A percentile compares a stretch with the other conserved stretches of the same genome.
phyloP scores from a whole-genome alignment of 2,329 filamentous ascomycete genomes.

The Cryphonectria carpinicola region DNA sequence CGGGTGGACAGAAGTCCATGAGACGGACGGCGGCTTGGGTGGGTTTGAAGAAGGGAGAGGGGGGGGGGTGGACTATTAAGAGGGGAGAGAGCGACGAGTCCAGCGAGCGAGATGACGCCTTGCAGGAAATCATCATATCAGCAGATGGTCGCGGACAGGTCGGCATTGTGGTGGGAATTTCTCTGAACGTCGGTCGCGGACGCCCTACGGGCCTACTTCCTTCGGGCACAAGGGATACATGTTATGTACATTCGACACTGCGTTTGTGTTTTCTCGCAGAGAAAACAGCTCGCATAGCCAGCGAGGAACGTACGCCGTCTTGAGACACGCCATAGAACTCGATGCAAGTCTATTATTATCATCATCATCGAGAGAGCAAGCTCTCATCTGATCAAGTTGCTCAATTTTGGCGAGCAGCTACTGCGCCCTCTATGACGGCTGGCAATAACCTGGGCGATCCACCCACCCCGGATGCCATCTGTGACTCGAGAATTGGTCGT shows the following conservation, averaged over 20 bases:
- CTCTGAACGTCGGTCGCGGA: neutral
- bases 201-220: too few relatives aligned
- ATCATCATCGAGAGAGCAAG: neutral
- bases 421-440: neutral
- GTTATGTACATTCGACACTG: neutral
- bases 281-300: neutral
- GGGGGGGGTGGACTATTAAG: too few relatives aligned
- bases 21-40: neutral
- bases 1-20: neutral
- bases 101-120: neutral
- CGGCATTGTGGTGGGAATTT: neutral
- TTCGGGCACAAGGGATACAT: neutral
- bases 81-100: neutral
- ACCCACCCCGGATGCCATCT: neutral
- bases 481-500: neutral
- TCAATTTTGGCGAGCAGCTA: neutral
- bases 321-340: neutral
- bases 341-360: neutral
- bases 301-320: neutral
- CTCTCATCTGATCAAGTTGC: neutral
- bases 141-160: neutral
- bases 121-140: too few relatives aligned
- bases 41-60: neutral
- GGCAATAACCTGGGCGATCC: neutral
- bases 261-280: neutral